phyloP scores from a whole-genome alignment of 2,329 filamentous ascomycete genomes.

The Geoglossum cookeanum region DNA sequence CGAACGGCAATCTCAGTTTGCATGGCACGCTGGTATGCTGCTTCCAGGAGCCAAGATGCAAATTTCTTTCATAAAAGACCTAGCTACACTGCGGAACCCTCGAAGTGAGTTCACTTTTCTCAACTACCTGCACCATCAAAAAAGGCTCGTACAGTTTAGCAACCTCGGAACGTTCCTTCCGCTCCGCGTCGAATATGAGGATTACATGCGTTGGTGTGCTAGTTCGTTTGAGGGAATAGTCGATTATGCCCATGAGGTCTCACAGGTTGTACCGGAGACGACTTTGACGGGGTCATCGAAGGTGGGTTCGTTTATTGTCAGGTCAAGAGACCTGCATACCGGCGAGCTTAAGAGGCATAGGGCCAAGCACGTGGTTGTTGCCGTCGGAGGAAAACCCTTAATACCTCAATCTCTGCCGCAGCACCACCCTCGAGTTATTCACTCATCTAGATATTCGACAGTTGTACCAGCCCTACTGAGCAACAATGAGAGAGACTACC shows the following conservation, averaged over 20 bases:
- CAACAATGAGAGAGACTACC: constrained; percentile 31
- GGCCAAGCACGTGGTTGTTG: constrained; percentile 46
- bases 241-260: constrained; percentile 58
- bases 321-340: constrained; percentile 41
- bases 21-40: constrained; percentile 93
- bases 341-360: constrained; percentile 33
- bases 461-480: constrained; percentile 20
- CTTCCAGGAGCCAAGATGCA: constrained; percentile 90
- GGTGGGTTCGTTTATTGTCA: constrained; percentile 48
- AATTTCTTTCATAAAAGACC: constrained; percentile 91
- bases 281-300: constrained; percentile 25
- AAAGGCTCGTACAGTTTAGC: constrained; percentile 72
- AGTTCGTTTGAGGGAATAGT: constrained; percentile 55
- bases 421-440: constrained; percentile 55
- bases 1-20: constrained; percentile 66
- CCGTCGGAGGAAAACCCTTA: constrained; percentile 46
- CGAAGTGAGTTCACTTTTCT: constrained; percentile 85
- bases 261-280: constrained; percentile 45
- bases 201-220: constrained; percentile 89
- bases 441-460: constrained; percentile 68
- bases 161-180: constrained; percentile 83
- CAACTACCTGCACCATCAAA: constrained; percentile 74
- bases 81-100: constrained; percentile 75
- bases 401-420: constrained; percentile 52
- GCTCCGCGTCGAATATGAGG: constrained; percentile 74